phyloP scores from a whole-genome alignment of 257 asterid genomes.

The Scutellaria barbata region DNA sequence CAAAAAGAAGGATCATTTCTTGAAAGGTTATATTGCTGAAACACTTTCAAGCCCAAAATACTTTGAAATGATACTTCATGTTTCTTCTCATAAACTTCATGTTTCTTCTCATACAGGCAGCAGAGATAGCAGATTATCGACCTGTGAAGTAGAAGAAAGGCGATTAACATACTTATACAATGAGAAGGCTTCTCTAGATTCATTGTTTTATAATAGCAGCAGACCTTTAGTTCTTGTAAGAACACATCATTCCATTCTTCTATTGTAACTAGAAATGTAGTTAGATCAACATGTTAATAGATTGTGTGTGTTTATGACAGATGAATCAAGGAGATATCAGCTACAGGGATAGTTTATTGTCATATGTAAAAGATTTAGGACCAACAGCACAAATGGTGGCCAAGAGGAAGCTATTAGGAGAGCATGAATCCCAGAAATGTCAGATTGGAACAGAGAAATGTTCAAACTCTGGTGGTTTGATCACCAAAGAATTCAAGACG shows the following conservation, averaged over 20 bases:
- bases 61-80: background rate
- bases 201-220: conserved; percentile 21
- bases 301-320: conserved; percentile 19
- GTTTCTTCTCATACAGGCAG: conserved; percentile 39
- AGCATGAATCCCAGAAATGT: conserved; percentile 11
- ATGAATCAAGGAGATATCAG: conserved; percentile 46
- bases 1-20: conserved; percentile 36
- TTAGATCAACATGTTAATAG: too few relatives aligned
- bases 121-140: conserved; percentile 33
- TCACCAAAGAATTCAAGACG: conserved; percentile 31
- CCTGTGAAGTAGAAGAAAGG: conserved; percentile 39
- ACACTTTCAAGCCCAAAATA: too few relatives aligned
- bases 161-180: conserved; percentile 46
- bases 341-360: conserved; percentile 67
- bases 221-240: conserved; percentile 51
- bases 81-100: background rate
- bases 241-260: background rate
- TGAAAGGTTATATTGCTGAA: conserved; percentile 33
- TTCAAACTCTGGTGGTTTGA: background rate
- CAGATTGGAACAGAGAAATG: background rate
- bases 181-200: conserved; percentile 22
- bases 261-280: too few relatives aligned
- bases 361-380: conserved; percentile 66
- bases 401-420: conserved; percentile 46
- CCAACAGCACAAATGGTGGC: conserved; percentile 70